phyloP scores from a whole-genome alignment of 2,329 filamentous ascomycete genomes.

The Trichophyton rubrum region DNA sequence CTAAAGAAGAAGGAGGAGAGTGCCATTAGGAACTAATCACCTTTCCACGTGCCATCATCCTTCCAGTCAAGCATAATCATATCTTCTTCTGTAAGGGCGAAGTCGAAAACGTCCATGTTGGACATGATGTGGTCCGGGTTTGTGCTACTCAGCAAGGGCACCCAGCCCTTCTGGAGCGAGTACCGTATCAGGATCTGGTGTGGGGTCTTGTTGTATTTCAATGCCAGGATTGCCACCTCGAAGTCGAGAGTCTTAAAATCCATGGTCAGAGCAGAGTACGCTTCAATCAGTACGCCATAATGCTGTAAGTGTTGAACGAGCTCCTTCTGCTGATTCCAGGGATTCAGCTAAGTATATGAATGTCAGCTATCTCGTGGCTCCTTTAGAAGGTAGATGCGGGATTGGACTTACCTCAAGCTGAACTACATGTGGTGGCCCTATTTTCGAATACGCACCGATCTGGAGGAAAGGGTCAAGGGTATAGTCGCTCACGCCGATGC shows the following conservation, averaged over 20 bases:
- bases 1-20: too few species aligned
- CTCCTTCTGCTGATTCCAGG: constrained; percentile 52
- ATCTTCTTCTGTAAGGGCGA: constrained; percentile 45
- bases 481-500: constrained; percentile 63
- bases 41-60: constrained; percentile 35
- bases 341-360: constrained; percentile 45
- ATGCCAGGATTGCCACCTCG: constrained; percentile 45
- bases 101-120: constrained; percentile 52
- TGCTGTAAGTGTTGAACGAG: constrained; percentile 41
- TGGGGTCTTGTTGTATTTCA: constrained; percentile 60
- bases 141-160: constrained; percentile 63
- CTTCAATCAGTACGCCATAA: constrained; percentile 41
- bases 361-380: neutral
- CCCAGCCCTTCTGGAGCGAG: constrained; percentile 65
- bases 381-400: neutral
- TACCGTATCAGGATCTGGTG: constrained; percentile 71
- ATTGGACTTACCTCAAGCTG: constrained; percentile 52
- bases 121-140: constrained; percentile 53
- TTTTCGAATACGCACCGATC: constrained; percentile 51
- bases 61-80: constrained; percentile 43
- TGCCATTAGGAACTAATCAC: too few species aligned
- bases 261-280: too few species aligned
- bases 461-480: constrained; percentile 56
- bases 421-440: constrained; percentile 60
- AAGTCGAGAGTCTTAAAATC: constrained; percentile 53